Evolutionary conservation across 371 early-diverging fungal species (phyloP), one percentile per base, ranked within the genome.

Genomic region (Rhizopus microsporus): DNA sequence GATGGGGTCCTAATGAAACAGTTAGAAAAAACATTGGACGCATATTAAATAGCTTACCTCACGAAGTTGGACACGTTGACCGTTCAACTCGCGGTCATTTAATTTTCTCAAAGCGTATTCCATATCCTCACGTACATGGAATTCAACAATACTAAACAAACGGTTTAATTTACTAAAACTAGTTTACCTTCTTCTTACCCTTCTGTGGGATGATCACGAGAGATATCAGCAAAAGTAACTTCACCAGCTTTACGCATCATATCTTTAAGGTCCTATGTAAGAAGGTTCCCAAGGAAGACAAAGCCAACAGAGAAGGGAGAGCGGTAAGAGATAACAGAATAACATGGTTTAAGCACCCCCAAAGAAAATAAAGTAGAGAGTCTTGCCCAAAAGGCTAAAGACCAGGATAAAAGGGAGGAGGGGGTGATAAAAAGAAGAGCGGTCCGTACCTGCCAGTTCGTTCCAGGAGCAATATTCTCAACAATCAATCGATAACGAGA

Each of bases 241-340:
- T 95, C 94, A 59, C 97, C 97, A 55, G 94, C 96, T 66, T 91
- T 90, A 68, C 95, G 92, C 84, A 95, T 90, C 71, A 93, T 82
- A 73, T 96, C 96, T 81, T 97, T 97, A 78, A 97, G 86, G 80
- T 94, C 96, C 96, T 97, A 77, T 60, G 57, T 42, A 46, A 49
- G 31, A 60, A 39, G 59, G 44, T 33, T 44, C 40, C 50, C 46
- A 46, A 46, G 58, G 60, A 60, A 47, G 39, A 57, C 34, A 43
- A 51, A 56, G 57, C 52, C 62, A 46, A 46, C 46, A 64, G 59
- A 63, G 65, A 60, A 50, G 64, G 52, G 57, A 51, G 57, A 40
- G 40, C 45, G 17, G 23, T 51, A 45, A 16, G 45, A 53, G 56
- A 54, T 43, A 58, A 48, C 44, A 45, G 46, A 43, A 38, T 45